Base-by-base conservation (phyloP, 352 stramenopile species). In the Phytophthora pseudosyringae region DNA sequence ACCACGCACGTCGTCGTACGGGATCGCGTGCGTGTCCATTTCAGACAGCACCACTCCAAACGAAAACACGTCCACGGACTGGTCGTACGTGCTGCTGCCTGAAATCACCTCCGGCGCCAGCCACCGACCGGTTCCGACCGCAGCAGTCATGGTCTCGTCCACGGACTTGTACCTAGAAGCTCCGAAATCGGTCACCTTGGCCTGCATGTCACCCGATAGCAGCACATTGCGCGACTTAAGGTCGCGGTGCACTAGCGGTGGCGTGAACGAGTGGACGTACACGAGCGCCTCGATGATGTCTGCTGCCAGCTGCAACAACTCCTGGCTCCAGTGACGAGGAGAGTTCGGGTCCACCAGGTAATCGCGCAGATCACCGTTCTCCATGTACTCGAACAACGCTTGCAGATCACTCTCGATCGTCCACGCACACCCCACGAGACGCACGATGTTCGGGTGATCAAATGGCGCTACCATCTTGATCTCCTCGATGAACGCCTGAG, bases 161-260 rank as follows among this genome's bases (percentile, higher is more conserved):
- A 67, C 53, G 3, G 71, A 80, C 13, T 74, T 65, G 41, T 75
- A 80, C 3, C 79, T 63, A 16, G 82, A 79, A 12, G 71, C 64
- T 1, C 80, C 83, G 67, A 91, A 91, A 64, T 90, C 83, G 0
- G 76, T 80, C 36, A 91, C 52, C 43, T 91, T 89, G n/a, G 78
- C 78, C 11, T 71, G 48, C 56, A 84, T 65, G 0, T 79, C 61
- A 2, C 54, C 39, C 1, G 59, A 64, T 9, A 89, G 41, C 21
- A 91, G 49, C 18, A 91, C 67, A 18, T 88, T 88, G 0, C 80
- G 70, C 0, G 80, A 87, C 35, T 89, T 91, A 15, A 91, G 59
- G 48, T 91, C 80, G 9, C 81, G 80, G 36, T 91, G 82, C 5
- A 91, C 67, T 0, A 91, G 38, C 10, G 77, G 66, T 1, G 80